phyloP scores from a whole-genome alignment of 2,329 filamentous ascomycete genomes.

The Canariomyces notabilis region DNA sequence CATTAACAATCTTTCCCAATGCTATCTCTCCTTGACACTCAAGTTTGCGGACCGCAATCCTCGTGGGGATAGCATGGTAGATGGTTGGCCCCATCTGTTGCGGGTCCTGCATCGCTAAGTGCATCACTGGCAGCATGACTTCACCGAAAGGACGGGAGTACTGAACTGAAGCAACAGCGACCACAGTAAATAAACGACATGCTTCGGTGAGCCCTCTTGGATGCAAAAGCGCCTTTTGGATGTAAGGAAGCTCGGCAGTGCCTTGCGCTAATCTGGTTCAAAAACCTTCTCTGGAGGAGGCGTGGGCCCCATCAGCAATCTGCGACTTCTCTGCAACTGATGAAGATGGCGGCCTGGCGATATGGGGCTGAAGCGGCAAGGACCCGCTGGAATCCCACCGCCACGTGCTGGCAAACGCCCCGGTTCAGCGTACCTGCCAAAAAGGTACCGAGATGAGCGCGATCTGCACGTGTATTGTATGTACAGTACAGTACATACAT shows the following conservation, averaged over 20 bases:
- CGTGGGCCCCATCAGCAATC: too few species aligned
- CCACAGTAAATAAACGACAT: too few species aligned
- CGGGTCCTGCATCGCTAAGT: slow-evolving; percentile 7
- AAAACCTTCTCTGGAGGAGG: neutral
- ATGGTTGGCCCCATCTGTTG: neutral
- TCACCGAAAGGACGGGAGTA: slow-evolving; percentile 4
- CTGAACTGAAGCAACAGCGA: too few species aligned
- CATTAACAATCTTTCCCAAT: neutral
- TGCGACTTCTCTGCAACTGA: too few species aligned
- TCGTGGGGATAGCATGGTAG: neutral
- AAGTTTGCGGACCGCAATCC: neutral
- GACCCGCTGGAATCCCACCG: neutral
- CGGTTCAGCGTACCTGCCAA: neutral
- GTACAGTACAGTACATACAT: too few species aligned
- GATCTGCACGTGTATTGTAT: too few species aligned
- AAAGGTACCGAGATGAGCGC: neutral
- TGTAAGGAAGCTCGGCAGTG: too few species aligned
- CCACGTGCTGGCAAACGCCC: neutral
- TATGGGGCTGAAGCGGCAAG: neutral
- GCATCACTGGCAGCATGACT: slow-evolving; percentile 6
- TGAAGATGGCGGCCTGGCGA: neutral
- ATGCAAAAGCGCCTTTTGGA: too few species aligned
- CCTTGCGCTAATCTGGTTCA: neutral
- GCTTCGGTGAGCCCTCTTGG: neutral
- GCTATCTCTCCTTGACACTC: neutral